These are phyloP conservation scores for Fusarium subtropicale DNA, from an alignment of 2,329 filamentous ascomycete species.

Conservation along the genomic window DNA sequence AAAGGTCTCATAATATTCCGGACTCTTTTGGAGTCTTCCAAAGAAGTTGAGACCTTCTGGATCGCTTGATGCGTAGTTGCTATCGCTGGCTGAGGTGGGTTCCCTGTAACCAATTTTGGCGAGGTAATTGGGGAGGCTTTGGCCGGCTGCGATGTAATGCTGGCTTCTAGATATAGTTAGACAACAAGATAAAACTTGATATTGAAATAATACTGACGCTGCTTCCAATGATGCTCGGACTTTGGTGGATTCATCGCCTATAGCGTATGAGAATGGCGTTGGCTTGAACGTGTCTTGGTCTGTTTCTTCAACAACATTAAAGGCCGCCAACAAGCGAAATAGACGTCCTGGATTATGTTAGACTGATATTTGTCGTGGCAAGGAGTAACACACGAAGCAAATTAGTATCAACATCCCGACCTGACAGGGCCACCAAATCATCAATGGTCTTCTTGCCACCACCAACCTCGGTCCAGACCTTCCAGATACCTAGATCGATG, in stretches of 20 bases:
- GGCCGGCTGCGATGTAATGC: constrained; percentile 33
- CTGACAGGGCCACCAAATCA: constrained; percentile 18
- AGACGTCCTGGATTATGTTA: constrained; percentile 6
- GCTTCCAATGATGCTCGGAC: constrained; percentile 34
- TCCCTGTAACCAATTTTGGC: constrained; percentile 26
- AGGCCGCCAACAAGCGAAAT: constrained; percentile 32
- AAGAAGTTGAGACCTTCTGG: constrained; percentile 36
- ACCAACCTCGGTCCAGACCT: constrained; percentile 14
- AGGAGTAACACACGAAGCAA: constrained; percentile 16
- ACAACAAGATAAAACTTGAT: accelerated
- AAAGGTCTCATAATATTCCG: constrained; percentile 35
- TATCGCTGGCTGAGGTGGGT: constrained; percentile 17
- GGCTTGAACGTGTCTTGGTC: constrained; percentile 31
- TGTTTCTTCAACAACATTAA: constrained; percentile 34
- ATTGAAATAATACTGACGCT: background rate
- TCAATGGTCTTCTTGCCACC: constrained; percentile 29
- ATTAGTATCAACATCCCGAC: constrained; percentile 18
- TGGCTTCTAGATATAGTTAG: constrained; percentile 8
- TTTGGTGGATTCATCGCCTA: constrained; percentile 38
- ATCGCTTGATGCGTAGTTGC: constrained; percentile 23
- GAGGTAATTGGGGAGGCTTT: constrained; percentile 35
- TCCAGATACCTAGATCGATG: constrained; percentile 32
- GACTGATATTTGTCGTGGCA: too few species aligned
- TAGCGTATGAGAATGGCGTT: constrained; percentile 25
- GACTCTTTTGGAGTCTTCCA: constrained; percentile 29